A percentile compares a stretch with the other conserved stretches of the same genome.
These are phyloP conservation scores for Fistulinella cinereoalba DNA, from an alignment of 1,284 basidiomycete genomes.

Conservation along the genomic window DNA sequence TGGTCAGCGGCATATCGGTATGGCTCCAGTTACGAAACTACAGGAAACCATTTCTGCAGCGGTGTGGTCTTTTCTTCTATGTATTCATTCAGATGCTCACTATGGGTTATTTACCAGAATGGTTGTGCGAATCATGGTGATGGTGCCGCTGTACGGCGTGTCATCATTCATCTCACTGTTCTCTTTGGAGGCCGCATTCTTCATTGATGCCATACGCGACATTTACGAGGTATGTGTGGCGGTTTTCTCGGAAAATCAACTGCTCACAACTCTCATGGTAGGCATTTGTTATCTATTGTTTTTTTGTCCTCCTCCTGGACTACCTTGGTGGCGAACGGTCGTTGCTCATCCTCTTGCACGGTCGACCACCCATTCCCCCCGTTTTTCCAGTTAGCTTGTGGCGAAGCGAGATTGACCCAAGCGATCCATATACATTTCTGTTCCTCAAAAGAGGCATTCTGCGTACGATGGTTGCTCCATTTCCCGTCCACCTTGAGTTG, in stretches of 20 bases:
- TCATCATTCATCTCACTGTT: conserved; percentile 92
- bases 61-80: conserved; percentile 43
- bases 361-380: conserved; percentile 82
- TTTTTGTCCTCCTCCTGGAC: conserved; percentile 78
- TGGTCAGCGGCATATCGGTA: conserved; percentile 81
- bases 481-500: background rate
- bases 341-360: conserved; percentile 87
- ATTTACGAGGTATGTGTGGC: conserved; percentile 81
- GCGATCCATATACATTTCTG: conserved; percentile 92
- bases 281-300: conserved; percentile 97
- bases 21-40: conserved; percentile 90
- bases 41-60: conserved; percentile 77
- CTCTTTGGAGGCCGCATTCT: conserved; percentile 92
- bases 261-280: conserved; percentile 30
- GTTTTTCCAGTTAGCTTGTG: conserved; percentile 84
- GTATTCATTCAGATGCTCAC: conserved; percentile 1
- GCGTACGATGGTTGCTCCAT: conserved; percentile 53
- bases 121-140: conserved; percentile 95
- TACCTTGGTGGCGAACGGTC: conserved; percentile 94
- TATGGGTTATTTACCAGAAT: conserved; percentile 50
- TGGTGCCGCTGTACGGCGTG: conserved; percentile 94
- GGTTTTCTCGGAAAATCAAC: background rate
- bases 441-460: conserved; percentile 93
- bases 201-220: conserved; percentile 93
- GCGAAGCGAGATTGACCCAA: conserved; percentile 78